These are phyloP conservation scores for Lumnitzera littorea DNA, from an alignment of 345 rosid species.

Conservation along the genomic window DNA sequence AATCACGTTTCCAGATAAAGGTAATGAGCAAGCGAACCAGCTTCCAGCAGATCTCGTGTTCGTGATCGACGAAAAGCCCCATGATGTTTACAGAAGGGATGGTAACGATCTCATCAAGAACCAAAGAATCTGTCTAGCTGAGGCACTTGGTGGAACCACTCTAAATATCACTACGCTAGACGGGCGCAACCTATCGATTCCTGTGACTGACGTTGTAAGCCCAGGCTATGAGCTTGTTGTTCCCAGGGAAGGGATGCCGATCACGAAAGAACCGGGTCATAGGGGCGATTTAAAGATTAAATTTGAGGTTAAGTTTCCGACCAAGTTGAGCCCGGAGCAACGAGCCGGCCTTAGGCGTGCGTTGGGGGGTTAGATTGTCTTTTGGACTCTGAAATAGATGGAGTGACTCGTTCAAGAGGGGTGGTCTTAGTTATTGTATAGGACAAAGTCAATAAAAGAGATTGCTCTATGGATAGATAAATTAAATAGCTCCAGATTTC, in stretches of 20 bases:
- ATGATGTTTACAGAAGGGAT: slow-evolving; percentile 61
- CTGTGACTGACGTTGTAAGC: slow-evolving; percentile 59
- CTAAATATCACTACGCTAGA: slow-evolving; percentile 56
- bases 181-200: slow-evolving; percentile 50
- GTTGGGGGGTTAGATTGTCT: slow-evolving; percentile 36
- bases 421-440: too few species aligned
- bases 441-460: too few species aligned
- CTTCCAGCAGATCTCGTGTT: slow-evolving; percentile 90
- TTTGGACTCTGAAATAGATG: too few species aligned
- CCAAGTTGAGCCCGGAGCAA: slow-evolving; percentile 59
- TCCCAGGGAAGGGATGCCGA: slow-evolving; percentile 87
- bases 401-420: too few species aligned
- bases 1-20: slow-evolving; percentile 87
- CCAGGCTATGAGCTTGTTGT: slow-evolving; percentile 82
- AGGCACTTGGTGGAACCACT: slow-evolving; percentile 77
- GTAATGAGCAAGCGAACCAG: slow-evolving; percentile 82
- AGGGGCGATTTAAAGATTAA: slow-evolving; percentile 68
- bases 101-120: slow-evolving; percentile 67
- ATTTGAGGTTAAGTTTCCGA: slow-evolving; percentile 86
- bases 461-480: too few species aligned
- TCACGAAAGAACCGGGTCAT: slow-evolving; percentile 68
- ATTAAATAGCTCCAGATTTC: too few species aligned
- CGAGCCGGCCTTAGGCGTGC: slow-evolving; percentile 68
- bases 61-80: slow-evolving; percentile 79
- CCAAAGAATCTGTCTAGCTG: slow-evolving; percentile 55